Base-by-base conservation (phyloP, 129 eudicot species). In the Erigeron canadensis region DNA sequence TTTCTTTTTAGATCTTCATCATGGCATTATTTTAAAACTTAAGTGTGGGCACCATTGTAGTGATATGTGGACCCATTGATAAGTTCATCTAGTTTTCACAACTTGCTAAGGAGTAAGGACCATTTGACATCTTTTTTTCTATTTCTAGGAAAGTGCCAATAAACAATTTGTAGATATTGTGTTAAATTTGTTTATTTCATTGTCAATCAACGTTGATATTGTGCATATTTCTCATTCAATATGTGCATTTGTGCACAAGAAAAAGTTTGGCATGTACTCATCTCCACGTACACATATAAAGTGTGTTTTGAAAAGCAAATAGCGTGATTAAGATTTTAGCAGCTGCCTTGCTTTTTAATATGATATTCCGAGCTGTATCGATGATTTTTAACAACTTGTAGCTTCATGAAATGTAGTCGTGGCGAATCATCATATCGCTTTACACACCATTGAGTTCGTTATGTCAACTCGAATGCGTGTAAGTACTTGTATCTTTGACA, bases 141-240 rank as follows among this genome's bases (percentile, higher is more conserved):
- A 69, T 16, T 70, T 81, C 17, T 47, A 67, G 63, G 67, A 81
- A 75, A 69, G 62, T 76, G 77, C 70, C 74, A 65, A 75, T 69
- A 75, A 69, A 60, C 68, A 51, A 62, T 41, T 80, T 62, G 54
- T 47, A 75, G 39, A 64, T 69, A 39, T 28, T 38, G 55, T 68
- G 76, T 50, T 65, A 18, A 42, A 39, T 77, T 41, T 70, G 50
- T 77, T 77, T 1, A 28, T 28, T 69, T 69, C 76, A 41, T 61
- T 70, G 42, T 77, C 81, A 77, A 69, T 77, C 75, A 77, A 77
- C 55, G 39, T 59, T 21, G 65, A 47, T 45, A 60, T 47, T 69
- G 41, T 68, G 61, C 9, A 42, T 45, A 18, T 11, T 34, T 60
- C 50, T 51, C 40, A 16, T 18, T 77, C 69, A 40, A 23, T 15